phyloP scores from a whole-genome alignment of 2,329 filamentous ascomycete genomes.

The Aschersonia sp. region DNA sequence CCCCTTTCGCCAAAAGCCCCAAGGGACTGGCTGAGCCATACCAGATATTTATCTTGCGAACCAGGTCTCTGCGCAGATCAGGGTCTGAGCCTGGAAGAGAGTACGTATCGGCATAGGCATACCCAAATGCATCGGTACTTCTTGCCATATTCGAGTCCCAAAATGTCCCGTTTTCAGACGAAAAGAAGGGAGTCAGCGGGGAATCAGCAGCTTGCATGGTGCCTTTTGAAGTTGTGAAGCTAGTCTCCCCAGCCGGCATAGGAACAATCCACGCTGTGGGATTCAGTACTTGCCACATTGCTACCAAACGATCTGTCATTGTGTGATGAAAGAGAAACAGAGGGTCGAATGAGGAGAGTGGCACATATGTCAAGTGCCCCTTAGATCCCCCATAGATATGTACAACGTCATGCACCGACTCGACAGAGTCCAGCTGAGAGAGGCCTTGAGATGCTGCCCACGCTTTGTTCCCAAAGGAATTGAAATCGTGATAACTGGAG shows the following conservation, averaged over 20 bases:
- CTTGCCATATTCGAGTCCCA: constrained; percentile 54
- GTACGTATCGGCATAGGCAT: constrained; percentile 55
- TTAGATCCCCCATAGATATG: constrained; percentile 43
- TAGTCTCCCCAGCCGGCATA: constrained; percentile 36
- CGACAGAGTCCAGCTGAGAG: constrained; percentile 45
- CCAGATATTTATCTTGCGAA: constrained; percentile 36
- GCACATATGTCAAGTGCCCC: constrained; percentile 57
- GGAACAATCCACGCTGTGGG: constrained; percentile 51
- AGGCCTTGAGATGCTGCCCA: constrained; percentile 35
- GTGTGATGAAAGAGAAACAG: constrained; percentile 65
- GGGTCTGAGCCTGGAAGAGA: constrained; percentile 9
- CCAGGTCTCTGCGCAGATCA: constrained; percentile 17
- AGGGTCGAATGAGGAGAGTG: constrained; percentile 66
- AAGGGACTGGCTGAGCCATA: constrained; percentile 19
- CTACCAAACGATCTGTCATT: constrained; percentile 61
- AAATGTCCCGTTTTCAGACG: constrained; percentile 39
- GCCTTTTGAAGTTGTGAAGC: constrained; percentile 44
- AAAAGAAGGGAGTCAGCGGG: constrained; percentile 53
- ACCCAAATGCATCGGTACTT: constrained; percentile 48
- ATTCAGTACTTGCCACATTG: constrained; percentile 65
- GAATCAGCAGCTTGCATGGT: constrained; percentile 39
- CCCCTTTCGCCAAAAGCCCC: constrained; percentile 6
- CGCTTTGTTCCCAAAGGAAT: constrained; percentile 54
- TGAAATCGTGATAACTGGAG: constrained; percentile 52
- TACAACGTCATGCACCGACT: constrained; percentile 48